These are phyloP conservation scores for Venturia nashicola DNA, from an alignment of 2,329 filamentous ascomycete genomes.

Conservation along the genomic window DNA sequence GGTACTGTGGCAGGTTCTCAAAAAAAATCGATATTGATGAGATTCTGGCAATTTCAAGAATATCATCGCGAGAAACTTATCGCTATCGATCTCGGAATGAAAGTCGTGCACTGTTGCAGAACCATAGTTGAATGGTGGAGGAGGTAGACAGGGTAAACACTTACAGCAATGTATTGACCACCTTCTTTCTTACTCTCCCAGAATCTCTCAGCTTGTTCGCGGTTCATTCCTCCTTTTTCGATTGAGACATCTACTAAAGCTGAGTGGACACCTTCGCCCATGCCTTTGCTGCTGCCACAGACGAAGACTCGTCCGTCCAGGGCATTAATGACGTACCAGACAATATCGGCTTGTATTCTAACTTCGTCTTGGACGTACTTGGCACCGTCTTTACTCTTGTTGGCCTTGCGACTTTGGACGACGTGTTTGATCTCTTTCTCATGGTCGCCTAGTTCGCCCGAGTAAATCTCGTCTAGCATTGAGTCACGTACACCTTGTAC, in stretches of 20 bases:
- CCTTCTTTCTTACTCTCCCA: conserved; percentile 87
- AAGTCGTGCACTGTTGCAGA: too few relatives aligned
- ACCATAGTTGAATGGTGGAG: neutral
- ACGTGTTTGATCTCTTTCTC: conserved; percentile 46
- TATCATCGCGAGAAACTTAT: too few relatives aligned
- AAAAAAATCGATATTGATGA: too few relatives aligned
- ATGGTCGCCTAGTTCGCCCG: conserved; percentile 88
- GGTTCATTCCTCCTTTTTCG: conserved; percentile 76
- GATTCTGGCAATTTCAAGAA: too few relatives aligned
- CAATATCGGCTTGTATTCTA: conserved; percentile 78
- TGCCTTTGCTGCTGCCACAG: conserved; percentile 87
- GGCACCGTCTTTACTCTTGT: conserved; percentile 50
- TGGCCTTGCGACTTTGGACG: conserved; percentile 43
- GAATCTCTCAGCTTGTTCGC: conserved; percentile 71
- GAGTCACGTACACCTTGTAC: conserved; percentile 90
- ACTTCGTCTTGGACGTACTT: conserved; percentile 97
- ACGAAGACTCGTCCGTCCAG: conserved; percentile 95
- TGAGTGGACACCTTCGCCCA: conserved; percentile 91
- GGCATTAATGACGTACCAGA: conserved; percentile 95
- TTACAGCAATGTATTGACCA: conserved; percentile 84
- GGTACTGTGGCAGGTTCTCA: too few relatives aligned
- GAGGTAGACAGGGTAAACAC: conserved; percentile 11
- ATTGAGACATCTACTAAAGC: conserved; percentile 84
- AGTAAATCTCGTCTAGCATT: conserved; percentile 89
- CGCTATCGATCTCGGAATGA: too few relatives aligned